Conservation (phyloP, 495 filamentous ascomycete species). For the Astrothelium macrocarpum region DNA sequence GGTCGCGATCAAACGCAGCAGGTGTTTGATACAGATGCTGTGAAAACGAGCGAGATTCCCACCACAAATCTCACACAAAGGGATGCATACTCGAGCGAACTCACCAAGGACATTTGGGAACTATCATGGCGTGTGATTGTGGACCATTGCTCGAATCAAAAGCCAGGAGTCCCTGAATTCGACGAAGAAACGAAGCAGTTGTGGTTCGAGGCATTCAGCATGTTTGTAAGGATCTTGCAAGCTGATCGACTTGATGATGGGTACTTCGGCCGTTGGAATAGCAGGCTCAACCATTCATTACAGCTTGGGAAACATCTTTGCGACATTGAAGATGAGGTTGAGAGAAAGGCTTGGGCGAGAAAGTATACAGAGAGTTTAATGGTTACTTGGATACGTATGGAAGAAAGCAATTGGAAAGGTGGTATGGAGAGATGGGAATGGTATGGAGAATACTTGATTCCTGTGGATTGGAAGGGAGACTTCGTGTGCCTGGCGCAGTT, state of each 20-base stretch:
- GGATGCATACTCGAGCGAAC: background rate
- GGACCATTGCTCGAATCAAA: background rate
- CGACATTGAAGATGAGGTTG: background rate
- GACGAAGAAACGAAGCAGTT: background rate
- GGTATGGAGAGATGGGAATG: background rate
- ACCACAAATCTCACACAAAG: background rate
- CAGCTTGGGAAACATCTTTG: background rate
- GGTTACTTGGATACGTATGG: background rate
- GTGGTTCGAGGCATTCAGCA: background rate
- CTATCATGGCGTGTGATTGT: background rate
- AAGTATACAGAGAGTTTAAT: background rate
- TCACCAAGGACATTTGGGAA: background rate
- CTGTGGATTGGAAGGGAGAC: background rate
- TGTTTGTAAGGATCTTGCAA: background rate
- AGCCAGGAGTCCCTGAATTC: background rate
- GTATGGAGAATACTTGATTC: background rate
- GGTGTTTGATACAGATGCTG: background rate
- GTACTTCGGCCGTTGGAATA: background rate
- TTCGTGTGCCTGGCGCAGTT: background rate
- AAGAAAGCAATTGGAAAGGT: background rate
- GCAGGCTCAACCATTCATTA: background rate
- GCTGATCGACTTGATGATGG: background rate
- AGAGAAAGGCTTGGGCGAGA: background rate
- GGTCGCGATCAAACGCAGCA: background rate
- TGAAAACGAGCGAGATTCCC: background rate